Evolutionary conservation across 345 rosid genomes (phyloP), one percentile per base, ranked within the genome.

Genomic region (Arabis alpina): DNA sequence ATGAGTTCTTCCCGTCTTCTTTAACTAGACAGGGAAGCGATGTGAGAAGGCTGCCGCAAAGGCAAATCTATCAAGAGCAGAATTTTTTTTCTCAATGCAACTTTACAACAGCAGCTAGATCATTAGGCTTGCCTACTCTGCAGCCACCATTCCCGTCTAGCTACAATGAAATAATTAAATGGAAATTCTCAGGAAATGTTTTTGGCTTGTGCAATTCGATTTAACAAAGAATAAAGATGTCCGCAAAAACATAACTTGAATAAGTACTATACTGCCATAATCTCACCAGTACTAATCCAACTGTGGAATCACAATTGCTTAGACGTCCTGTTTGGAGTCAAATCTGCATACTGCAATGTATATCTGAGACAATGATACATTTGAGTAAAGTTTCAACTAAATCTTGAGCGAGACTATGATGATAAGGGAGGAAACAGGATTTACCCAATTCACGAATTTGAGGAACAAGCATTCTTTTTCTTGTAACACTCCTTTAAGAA

Each of bases 401-500:
- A 27, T 60, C 44, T 11, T 44, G 68, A 40, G 54, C 10, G n/a
- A 73, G 27, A 65, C 54, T 50, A 73, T 28, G 24, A 36, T 54
- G 14, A 9, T 5, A 74, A 74, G 50, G 50, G 50, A 58, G 11
- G 4, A 52, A 53, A 60, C 36, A 53, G 41, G 42, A 30, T 66
- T 19, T 61, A 74, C 78, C 78, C 4, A 13, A 3, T 47, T 74
- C 73, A 74, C 50, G 69, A 61, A 27, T 67, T 39, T 53, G 69
- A 61, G 30, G 28, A 74, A 79, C 73, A 69, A 16, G 54, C 64
- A 27, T 64, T 63, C 73, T 76, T 83, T 64, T 77, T 80, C 67
- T 61, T 83, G 80, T 81, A 83, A 54, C 82, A 59, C 67, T 81
- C 87, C 79, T 76, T 80, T 78, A 81, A 74, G 54, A 82, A 56